Evolutionary conservation across 495 filamentous ascomycete species (phyloP), one percentile per base, ranked within the genome.

Genomic region (Aspergillus bertholletiae): DNA sequence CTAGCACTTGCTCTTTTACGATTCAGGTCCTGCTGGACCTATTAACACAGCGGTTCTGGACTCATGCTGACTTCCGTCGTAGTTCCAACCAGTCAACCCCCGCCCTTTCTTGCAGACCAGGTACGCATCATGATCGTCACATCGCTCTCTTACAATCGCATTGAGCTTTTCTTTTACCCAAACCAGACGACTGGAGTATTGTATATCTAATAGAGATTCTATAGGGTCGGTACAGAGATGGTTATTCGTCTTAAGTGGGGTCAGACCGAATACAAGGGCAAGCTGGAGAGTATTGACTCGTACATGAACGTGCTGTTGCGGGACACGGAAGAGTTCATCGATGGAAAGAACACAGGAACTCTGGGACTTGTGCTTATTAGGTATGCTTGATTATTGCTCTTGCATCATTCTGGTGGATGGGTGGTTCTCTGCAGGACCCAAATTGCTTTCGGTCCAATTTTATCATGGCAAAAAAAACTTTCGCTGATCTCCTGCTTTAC

Each of bases 231-330:
- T 77, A 84, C 91, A 69, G 84, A 92, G 67, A 82, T 98, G 65
- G 78, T 93, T 51, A 86, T 98, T 40, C 89, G 91, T 60, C 83
- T 98, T 26, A 98, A 98, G 80, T 98, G 94, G 94, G 91, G 90
- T 60, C 85, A 96, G 67, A 94, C 90, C 28, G 95, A 97, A 74
- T 98, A 97, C 82, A 90, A 89, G 68, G 94, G 94, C 60, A 83
- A 80, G 41, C 83, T 98, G 51, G 89, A 97, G 61, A 88, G 82
- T 74, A 88, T 96, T 60, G 94, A 98, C 76, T 92, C 88, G 63
- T 98, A 97, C 82, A 96, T 98, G 92, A 98, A 98, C 76, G 84
- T 98, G 57, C 89, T 97, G 73, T 81, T 98, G 49, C 81, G 81
- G 62, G 84, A 86, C 62, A 90, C 94, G 46, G 89, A 95, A 74